Evolutionary conservation across 805 yeast genomes (phyloP), one percentile per base, ranked within the genome.

Genomic region (Candida jianshihensis): DNA sequence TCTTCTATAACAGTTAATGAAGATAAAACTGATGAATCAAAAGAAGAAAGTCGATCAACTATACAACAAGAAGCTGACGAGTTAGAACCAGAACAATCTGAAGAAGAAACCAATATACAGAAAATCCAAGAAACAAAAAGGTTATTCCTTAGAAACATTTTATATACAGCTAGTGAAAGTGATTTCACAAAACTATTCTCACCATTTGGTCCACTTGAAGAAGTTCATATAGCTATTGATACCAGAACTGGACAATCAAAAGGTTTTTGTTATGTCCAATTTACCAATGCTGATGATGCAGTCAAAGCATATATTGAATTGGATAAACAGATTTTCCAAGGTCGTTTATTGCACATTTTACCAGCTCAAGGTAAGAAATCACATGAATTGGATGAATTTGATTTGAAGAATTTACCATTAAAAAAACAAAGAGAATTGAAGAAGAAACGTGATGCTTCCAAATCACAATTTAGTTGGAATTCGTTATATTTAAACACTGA

Each of bases 291-390:
- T 9, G 71, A 72, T 9, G 80, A 81, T 53, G 98, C 98, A 0
- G 75, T 81, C 1, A 54, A 61, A 20, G 97, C 97, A 0, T 89
- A 68, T 55, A 59, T 70, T 25, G 73, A 69, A 12, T 65, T 89
- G 34, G 98, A 92, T 59, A 88, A 86, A 51, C 82, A 83, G 52
- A 81, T 85, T 55, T 90, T 85, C 66, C 97, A 92, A 62, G 98
- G 98, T 35, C 76, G 98, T 49, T 68, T 92, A 35, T 61, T 92
- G 34, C 98, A 92, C 59, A 81, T 92, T 41, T 62, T 92, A 36
- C 89, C 96, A 13, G 97, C 82, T 3, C 80, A 86, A 34, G 75
- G 73, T 33, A 87, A 87, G 60, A 84, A 88, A 43, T 81, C 78
- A 34, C 95, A 87, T 54, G 71, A 77, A 38, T 62, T 92, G 30